Evolutionary conservation across 164 flowering plant species (phyloP), one percentile per base, ranked within the genome.

Genomic region (Vitis labrusca): DNA sequence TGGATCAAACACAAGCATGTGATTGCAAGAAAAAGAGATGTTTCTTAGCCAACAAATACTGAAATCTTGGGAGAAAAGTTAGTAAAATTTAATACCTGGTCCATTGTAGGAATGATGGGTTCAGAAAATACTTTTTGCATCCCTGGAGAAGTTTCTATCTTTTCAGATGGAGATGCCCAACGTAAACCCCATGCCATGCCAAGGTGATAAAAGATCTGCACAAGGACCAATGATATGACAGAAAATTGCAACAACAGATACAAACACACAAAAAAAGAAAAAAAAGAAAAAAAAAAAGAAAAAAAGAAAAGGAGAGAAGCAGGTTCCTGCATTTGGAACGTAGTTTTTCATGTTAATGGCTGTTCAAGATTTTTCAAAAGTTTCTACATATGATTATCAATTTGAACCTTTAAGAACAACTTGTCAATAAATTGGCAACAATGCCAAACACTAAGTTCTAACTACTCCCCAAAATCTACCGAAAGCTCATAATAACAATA

Each of bases 131-230:
- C 47, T 67, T 80, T 84, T 68, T 66, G 80, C 69, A 60, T 79
- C 61, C 72, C 72, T 10, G 57, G 64, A 63, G 13, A 52, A 14
- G 55, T 62, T 32, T 76, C 77, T 53, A 48, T 51, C 11, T 65
- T 74, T 74, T 67, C 76, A 76, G 2, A 16, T 10, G 74, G 44
- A 69, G 83, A 76, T 50, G 56, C 55, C 99, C 99, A 94, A 6
- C 97, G 92, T 57, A 91, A 75, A 78, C 78, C 82, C 99, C 99
- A 94, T 71, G 92, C 88, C 77, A 83, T 77, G 59, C 92, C 93
- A 74, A 94, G 91, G 84, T 94, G 99, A 73, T 88, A 80, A 65
- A 94, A 78, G 5, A 91, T 92, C 99, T 94, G 84, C 66, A 82
- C 1, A 64, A 63, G 15, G 71, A 59, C 60, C 30, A 9, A 47